phyloP scores from a whole-genome alignment of 345 rosid genomes.

The Populus davidiana region DNA sequence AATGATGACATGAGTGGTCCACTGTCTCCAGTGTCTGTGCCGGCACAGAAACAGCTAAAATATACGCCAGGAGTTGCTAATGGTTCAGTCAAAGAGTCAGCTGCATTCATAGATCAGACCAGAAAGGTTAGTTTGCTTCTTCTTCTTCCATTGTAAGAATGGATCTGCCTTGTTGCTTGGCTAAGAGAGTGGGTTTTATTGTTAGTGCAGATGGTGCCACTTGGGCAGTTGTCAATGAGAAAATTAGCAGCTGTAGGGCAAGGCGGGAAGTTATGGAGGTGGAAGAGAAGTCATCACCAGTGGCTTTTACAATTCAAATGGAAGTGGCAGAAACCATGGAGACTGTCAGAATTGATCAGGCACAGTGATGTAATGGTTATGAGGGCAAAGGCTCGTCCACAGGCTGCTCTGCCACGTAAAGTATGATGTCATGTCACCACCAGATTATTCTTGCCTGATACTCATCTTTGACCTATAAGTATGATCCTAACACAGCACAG shows the following conservation, averaged over 20 bases:
- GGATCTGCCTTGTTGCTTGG: conserved; percentile 9
- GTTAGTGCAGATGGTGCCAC: conserved; percentile 76
- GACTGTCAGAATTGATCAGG: conserved; percentile 87
- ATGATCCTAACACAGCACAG: conserved; percentile 21
- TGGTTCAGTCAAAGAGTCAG: conserved; percentile 52
- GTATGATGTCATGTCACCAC: conserved; percentile 27
- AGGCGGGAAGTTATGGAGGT: conserved; percentile 96
- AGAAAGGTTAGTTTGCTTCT: conserved; percentile 51
- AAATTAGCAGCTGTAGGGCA: conserved; percentile 63
- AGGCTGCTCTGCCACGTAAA: conserved; percentile 38
- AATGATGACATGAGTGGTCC: conserved; percentile 59
- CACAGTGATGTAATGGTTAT: conserved; percentile 79
- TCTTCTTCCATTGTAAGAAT: neutral
- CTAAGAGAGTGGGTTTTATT: conserved; percentile 11
- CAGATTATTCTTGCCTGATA: conserved; percentile 18
- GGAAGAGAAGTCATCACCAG: conserved; percentile 99
- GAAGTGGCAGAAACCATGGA: conserved; percentile 99
- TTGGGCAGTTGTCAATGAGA: conserved; percentile 71
- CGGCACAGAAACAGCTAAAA: conserved; percentile 91
- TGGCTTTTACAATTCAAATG: conserved; percentile 97
- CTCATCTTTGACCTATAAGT: conserved; percentile 29
- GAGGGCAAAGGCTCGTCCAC: conserved; percentile 64
- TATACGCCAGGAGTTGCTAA: conserved; percentile 86
- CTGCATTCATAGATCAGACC: conserved; percentile 61
- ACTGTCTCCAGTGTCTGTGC: conserved; percentile 66